Base-by-base conservation (phyloP, 2,329 filamentous ascomycete species). In the Botrytis hyacinthi region DNA sequence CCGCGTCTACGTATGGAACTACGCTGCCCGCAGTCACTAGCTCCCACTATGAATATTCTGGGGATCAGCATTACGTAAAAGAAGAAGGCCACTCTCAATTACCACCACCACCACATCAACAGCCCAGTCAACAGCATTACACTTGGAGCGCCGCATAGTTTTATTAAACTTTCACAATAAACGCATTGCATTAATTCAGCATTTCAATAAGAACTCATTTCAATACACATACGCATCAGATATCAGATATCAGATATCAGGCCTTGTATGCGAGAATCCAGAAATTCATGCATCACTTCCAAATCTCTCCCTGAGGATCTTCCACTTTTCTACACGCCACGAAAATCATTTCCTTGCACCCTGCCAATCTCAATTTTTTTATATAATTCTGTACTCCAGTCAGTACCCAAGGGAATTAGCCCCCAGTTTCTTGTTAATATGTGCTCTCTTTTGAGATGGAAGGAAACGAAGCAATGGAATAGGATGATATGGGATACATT, bases 11-110 rank as follows among this genome's bases (percentile, higher is more conserved):
- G 29, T 79, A 80, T 73, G 77, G 75, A 6, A 77, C 76, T 16
- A 70, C 76, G 9, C 68, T 73, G 9, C 75, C 73, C 26, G 70
- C 73, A n/a, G 37, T 73, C 16, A 73, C 66, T n/a, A 67, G 74
- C 20, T 76, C 76, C 22, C 76, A 77, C 44, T 81, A 80, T 68
- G 76, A 79, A 16, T 80, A 76, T 68, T 66, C 76, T 0, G 73
- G 59, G 35, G 75, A 78, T 54, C 74, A 75, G n/a, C 74, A 75
- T 54, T 79, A 78, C 48, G 70, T 69, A 35, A 80, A 80, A 68
- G 75, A 77, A 29, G 78, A 78, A 61, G 73, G 60, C 10, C 51
- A 48, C 29, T 59, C 67, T 40, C 71, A 74, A 42, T n/a, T n/a
- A n/a, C 75, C 73, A 40, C 74, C 71, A 22, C 63, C 62, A 37